These are phyloP conservation scores for Picochlorum sp. DNA, from an alignment of 139 green algal species.

Conservation along the genomic window DNA sequence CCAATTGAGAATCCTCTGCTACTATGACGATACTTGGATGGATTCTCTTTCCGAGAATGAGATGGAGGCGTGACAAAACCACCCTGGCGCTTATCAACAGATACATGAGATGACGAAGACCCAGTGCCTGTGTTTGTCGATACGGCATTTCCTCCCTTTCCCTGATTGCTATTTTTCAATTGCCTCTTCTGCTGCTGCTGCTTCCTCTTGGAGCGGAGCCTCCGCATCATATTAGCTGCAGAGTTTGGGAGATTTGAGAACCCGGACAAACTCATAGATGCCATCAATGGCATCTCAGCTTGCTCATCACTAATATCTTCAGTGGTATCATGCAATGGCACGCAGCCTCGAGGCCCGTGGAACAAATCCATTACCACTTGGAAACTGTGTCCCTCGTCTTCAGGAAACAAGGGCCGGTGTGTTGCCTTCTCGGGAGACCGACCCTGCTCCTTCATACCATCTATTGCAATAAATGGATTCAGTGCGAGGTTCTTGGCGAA, in stretches of 20 bases:
- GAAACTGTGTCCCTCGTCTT: constrained; percentile 7
- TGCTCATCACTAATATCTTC: no score
- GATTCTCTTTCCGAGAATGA: no score
- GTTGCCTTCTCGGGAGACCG: not conserved
- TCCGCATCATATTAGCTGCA: not conserved
- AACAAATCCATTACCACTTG: constrained; percentile 12
- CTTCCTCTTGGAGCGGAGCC: not conserved
- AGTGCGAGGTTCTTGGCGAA: constrained; percentile 19
- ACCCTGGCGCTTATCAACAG: no score
- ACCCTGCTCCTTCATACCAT: not conserved
- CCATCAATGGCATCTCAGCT: not conserved
- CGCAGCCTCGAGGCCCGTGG: constrained; percentile 13
- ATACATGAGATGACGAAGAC: no score
- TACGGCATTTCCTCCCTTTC: no score
- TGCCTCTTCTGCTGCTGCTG: not conserved
- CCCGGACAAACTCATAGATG: constrained; percentile 24
- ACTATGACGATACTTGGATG: constrained; percentile 11
- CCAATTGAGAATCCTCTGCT: not conserved
- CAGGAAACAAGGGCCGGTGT: not conserved
- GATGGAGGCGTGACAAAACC: no score
- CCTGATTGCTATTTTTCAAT: no score
- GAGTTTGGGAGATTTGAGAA: constrained; percentile 4
- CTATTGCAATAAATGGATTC: constrained; percentile 14
- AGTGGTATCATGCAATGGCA: not conserved
- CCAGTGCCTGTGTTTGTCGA: no score